Evolutionary conservation across 2,329 filamentous ascomycete species (phyloP).

Genomic region (Sporothrix sp.): DNA sequence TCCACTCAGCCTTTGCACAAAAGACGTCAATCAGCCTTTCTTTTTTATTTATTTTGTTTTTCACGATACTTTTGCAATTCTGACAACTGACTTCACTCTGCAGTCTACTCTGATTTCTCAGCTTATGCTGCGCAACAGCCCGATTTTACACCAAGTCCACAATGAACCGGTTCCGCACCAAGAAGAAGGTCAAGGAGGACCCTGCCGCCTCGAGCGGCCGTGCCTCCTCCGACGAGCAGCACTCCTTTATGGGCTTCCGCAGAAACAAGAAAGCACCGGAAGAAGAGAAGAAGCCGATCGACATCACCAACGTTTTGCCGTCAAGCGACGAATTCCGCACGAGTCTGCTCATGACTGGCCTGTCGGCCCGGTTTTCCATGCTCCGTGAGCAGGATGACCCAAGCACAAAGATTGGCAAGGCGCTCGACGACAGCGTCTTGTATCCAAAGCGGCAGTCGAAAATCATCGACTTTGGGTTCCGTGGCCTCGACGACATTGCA

Average conservation of each 20-base stretch:
- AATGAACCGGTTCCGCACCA: constrained; percentile 72
- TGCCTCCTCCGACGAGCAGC: constrained; percentile 45
- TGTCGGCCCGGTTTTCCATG: constrained; percentile 96
- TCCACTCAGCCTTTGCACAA: neutral
- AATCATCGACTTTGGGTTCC: constrained; percentile 57
- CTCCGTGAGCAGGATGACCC: constrained; percentile 90
- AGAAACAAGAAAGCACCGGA: constrained; percentile 45
- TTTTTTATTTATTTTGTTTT: neutral
- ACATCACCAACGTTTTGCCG: constrained; percentile 66
- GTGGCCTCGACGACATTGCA: constrained; percentile 68
- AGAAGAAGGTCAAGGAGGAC: constrained; percentile 59
- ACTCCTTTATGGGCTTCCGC: constrained; percentile 39
- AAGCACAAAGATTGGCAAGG: constrained; percentile 79
- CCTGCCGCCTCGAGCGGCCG: constrained; percentile 23
- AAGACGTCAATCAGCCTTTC: neutral
- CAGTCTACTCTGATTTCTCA: too few species aligned
- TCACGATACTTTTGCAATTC: neutral
- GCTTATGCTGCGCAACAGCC: neutral
- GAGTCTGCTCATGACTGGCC: constrained; percentile 87
- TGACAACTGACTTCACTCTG: neutral
- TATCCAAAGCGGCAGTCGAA: constrained; percentile 73
- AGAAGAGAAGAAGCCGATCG: constrained; percentile 54
- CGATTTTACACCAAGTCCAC: constrained; percentile 14
- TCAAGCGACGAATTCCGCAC: constrained; percentile 86
- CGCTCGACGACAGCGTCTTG: constrained; percentile 88